These are phyloP conservation scores for Lyophyllum atratum DNA, from an alignment of 768 basidiomycete genomes.

Conservation along the genomic window DNA sequence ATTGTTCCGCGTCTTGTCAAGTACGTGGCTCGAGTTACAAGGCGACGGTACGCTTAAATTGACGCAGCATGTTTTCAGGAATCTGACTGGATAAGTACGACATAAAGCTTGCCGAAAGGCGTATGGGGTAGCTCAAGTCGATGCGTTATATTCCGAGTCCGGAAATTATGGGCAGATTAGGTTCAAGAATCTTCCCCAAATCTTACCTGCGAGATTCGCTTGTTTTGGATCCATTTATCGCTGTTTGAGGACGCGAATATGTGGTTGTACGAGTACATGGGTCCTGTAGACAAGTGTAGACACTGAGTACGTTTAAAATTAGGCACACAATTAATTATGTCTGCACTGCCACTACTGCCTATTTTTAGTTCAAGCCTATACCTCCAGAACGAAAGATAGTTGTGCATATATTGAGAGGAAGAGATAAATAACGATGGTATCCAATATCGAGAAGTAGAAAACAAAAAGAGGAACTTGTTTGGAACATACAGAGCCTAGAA, in stretches of 20 bases:
- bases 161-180: no score
- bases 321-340: not conserved
- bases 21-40: not conserved
- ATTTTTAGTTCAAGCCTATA: not conserved
- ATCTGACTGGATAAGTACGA: not conserved
- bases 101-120: not conserved
- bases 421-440: constrained; percentile 1
- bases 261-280: no score
- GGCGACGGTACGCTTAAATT: not conserved
- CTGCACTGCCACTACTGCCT: not conserved
- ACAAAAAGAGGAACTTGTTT: not conserved
- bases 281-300: no score
- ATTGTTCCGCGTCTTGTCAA: constrained; percentile 4
- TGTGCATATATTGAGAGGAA: not conserved
- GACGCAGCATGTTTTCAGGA: not conserved
- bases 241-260: no score
- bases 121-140: not conserved
- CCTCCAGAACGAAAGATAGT: not conserved
- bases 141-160: no score
- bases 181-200: no score
- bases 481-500: no score
- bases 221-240: no score
- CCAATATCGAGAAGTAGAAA: not conserved
- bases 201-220: no score
- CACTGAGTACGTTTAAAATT: no score